Evolutionary conservation across 345 rosid genomes (phyloP).

Genomic region (Euphorbia tirucalli): DNA sequence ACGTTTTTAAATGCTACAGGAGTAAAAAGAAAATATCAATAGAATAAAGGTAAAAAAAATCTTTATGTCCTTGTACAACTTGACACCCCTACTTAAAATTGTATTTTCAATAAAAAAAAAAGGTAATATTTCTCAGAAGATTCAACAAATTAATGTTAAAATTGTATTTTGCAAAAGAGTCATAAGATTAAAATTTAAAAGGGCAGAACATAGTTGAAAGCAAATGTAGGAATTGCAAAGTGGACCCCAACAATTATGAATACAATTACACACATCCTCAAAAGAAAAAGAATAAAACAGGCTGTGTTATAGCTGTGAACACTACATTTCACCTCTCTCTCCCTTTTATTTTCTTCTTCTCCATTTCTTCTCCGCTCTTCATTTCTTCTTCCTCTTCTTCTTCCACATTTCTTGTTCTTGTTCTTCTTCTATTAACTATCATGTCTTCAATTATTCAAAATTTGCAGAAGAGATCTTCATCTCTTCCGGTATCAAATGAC

Average conservation of each 20-base stretch:
- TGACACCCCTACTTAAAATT: no score
- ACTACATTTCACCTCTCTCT: conserved; percentile 30
- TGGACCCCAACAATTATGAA: conserved; percentile 30
- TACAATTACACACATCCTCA: no score
- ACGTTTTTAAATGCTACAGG: no score
- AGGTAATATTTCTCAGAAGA: no score
- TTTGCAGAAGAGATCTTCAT: conserved; percentile 36
- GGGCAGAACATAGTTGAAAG: not conserved
- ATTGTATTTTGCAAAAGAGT: not conserved
- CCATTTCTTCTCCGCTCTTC: conserved; percentile 1
- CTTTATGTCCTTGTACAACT: no score
- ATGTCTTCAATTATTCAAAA: conserved; percentile 67
- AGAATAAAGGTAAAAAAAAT: no score
- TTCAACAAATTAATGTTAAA: no score
- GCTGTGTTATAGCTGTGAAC: conserved; percentile 53
- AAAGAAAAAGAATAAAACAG: conserved; percentile 43
- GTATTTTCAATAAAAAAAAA: no score
- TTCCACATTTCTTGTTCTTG: no score
- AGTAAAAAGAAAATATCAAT: no score
- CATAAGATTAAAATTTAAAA: not conserved
- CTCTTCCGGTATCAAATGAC: conserved; percentile 55
- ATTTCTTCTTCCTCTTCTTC: not conserved
- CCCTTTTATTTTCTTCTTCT: conserved; percentile 10
- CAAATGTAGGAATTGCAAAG: not conserved
- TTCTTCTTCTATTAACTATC: not conserved